Base-by-base conservation (phyloP, 257 asterid species). In the Schizonepeta tenuifolia region DNA sequence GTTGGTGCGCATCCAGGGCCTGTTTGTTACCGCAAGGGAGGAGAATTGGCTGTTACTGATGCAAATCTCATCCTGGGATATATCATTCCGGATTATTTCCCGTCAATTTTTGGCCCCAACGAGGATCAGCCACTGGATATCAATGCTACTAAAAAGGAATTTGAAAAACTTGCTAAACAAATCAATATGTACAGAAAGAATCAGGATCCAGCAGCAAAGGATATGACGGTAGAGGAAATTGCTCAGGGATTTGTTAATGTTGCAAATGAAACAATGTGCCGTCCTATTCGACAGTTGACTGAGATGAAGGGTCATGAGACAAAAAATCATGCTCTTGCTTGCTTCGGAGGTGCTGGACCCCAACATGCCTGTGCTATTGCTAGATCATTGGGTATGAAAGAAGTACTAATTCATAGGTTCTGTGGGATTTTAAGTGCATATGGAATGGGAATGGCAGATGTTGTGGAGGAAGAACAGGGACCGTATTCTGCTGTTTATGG, bases 361-460 rank as follows among this genome's bases (percentile, higher is more conserved):
- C 99, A 94, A 69, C 97, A 94, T 78, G 96, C 99, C 12, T 94
- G 97, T 85, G 97, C 99, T 64, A 94, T 94, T 77, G 98, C 99
- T 54, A 83, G 99, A 82, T 92, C 97, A 1, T 68, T 94, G 79
- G 99, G 99, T 43, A 94, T 94, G 98, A 91, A 89, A 75, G 98
- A 94, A 79, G 97, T 91, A 26, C 80, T 89, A 20, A 87, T 94
- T 73, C 97, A 94, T 79, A 86, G 88, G 81, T 89, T 85, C 73
- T 94, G 99, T 80, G 99, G 99, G 71, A 90, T 94, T 65, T 83
- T 91, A 81, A 94, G 98, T 86, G 98, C 98, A 0, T 94, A 89
- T 54, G 98, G 99, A n/a, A 91, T 94, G 97, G 99, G 99, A 71
- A 82, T 91, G 87, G 96, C 99, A 6, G 98, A 94, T 80, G 99